phyloP scores from a whole-genome alignment of 352 stramenopile genomes.

The Globisporangium nodosum region DNA sequence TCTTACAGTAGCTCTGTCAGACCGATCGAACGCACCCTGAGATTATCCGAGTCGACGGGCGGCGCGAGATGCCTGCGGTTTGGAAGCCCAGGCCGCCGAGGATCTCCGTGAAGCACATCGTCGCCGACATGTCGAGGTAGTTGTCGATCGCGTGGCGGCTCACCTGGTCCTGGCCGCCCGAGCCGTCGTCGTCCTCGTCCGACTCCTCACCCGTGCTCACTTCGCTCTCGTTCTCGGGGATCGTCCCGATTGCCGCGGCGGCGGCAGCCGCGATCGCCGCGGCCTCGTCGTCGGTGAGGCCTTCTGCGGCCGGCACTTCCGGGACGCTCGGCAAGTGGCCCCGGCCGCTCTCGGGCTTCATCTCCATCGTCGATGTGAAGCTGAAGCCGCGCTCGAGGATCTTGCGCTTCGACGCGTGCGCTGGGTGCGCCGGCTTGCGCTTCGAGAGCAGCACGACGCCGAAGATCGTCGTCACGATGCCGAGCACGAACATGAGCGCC shows the following conservation, averaged over 20 bases:
- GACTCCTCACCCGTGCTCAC: constrained; percentile 31
- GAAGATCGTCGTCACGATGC: constrained; percentile 75
- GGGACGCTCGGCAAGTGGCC: constrained; percentile 14
- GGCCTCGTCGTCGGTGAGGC: constrained; percentile 8
- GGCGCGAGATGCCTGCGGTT: constrained; percentile 39
- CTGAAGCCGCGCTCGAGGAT: constrained; percentile 54
- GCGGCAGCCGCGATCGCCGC: not conserved
- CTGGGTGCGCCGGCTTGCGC: constrained; percentile 41
- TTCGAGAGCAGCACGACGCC: constrained; percentile 81
- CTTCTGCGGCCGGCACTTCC: constrained; percentile 15
- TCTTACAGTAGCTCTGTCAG: too few species aligned
- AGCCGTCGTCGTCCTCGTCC: constrained; percentile 24
- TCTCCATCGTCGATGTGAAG: constrained; percentile 38
- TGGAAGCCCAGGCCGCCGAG: constrained; percentile 55
- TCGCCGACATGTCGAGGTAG: constrained; percentile 81
- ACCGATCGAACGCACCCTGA: constrained; percentile 9
- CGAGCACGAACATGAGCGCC: constrained; percentile 78
- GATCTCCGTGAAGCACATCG: constrained; percentile 64
- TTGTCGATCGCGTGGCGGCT: constrained; percentile 82
- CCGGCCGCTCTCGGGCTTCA: constrained; percentile 19
- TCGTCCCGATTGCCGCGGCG: constrained; percentile 20
- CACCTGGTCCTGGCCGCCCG: constrained; percentile 24
- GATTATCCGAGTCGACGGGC: constrained; percentile 36
- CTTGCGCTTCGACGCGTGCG: constrained; percentile 45
- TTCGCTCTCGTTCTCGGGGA: constrained; percentile 31